Base-by-base conservation (phyloP, 1,284 basidiomycete species). In the Boletus albobrunnescens region DNA sequence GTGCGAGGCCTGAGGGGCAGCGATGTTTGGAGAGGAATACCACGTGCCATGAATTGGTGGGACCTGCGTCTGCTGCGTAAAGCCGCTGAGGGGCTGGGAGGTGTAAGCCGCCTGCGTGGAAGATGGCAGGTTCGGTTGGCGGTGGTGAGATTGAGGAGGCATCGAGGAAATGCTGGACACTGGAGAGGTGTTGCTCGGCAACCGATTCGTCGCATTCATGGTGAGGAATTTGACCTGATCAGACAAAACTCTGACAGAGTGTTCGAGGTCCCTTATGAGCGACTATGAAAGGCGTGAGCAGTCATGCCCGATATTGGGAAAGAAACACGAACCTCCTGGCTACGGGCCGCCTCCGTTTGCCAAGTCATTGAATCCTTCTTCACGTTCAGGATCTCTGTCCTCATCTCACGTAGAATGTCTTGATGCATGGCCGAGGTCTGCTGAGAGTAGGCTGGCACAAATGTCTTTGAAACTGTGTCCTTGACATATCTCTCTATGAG, bases 181-280 rank as follows among this genome's bases (percentile, higher is more conserved):
- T 3, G 62, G 56, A 38, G 62, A 67, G 11, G 52, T 49, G 33
- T 35, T 46, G 37, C 14, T 58, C 19, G 56, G 53, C 36, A 63
- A 54, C 38, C 61, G 67, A 46, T 57, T 70, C 41, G 61, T 57
- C 5, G 72, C 61, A 54, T 81, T 85, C 67, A 84, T 70, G 53
- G 72, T 80, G 52, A 89, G 67, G 68, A 80, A 86, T 61, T 88
- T 89, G 58, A 91, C 78, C 61, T 91, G 87, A 40, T 91, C 88
- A 19, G 84, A 77, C 47, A 91, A 69, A 24, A 76, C 56, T 39
- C 85, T 75, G 46, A 91, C 81, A 14, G 79, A 81, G 55, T 82
- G 83, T 64, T 91, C 87, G 47, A 91, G 75, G 36, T 90, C 86
- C 47, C 85, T 77, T 49, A 91, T 86, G 28, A 83, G 70, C 32